Conservation (phyloP, 2,329 filamentous ascomycete genomes). For the Claviceps purpurea region DNA sequence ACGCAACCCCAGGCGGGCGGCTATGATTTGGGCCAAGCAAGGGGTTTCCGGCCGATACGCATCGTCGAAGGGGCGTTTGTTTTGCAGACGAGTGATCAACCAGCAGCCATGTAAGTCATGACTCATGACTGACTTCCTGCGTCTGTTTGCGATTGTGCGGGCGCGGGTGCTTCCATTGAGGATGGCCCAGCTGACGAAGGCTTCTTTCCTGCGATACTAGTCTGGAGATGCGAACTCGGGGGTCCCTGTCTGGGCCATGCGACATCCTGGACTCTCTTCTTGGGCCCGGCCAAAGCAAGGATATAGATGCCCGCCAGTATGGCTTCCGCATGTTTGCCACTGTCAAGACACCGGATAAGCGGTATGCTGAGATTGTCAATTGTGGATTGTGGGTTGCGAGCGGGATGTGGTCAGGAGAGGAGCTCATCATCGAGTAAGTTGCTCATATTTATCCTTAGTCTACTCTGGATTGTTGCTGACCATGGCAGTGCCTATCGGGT, state of each 20-base stretch:
- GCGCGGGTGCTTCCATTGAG: background rate
- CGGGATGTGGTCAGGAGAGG: constrained; percentile 31
- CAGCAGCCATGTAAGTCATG: constrained; percentile 28
- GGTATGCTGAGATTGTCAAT: constrained; percentile 35
- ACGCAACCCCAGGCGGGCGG: constrained; percentile 21
- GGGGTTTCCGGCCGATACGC: constrained; percentile 27
- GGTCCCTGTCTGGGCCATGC: constrained; percentile 33
- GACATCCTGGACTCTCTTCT: constrained; percentile 28
- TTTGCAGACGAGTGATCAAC: constrained; percentile 32
- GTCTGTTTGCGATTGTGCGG: background rate
- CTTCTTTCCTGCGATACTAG: constrained; percentile 9
- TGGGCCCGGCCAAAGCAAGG: constrained; percentile 22
- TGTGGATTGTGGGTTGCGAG: constrained; percentile 37
- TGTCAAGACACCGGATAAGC: constrained; percentile 35
- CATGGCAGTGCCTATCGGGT: constrained; percentile 4
- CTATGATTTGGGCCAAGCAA: constrained; percentile 28
- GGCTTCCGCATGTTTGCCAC: constrained; percentile 35
- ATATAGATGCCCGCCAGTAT: constrained; percentile 30
- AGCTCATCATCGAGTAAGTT: constrained; percentile 33
- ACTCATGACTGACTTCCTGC: background rate
- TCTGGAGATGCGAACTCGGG: constrained; percentile 32
- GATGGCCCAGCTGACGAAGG: background rate
- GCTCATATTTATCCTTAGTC: background rate
- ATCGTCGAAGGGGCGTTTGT: constrained; percentile 36
- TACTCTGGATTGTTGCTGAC: background rate